A percentile compares a stretch with the other conserved stretches of the same genome.
These are phyloP conservation scores for Barnettozyma pratensis DNA, from an alignment of 805 yeast species.

Conservation along the genomic window DNA sequence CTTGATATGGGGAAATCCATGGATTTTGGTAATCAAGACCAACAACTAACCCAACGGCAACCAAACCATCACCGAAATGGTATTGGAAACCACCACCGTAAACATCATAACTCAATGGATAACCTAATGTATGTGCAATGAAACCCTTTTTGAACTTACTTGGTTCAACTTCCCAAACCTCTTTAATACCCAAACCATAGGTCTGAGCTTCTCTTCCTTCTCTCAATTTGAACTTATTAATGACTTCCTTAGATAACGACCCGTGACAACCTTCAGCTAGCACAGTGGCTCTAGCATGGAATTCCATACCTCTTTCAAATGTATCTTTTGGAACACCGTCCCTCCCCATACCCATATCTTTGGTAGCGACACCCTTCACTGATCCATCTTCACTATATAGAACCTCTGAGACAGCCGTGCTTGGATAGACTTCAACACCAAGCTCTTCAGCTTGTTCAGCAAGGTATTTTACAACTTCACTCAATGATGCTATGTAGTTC, in stretches of 20 bases:
- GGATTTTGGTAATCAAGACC: conserved; percentile 96
- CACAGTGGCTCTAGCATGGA: conserved; percentile 83
- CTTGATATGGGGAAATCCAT: conserved; percentile 91
- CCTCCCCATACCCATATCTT: conserved; percentile 81
- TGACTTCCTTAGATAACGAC: conserved; percentile 74
- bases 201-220: conserved; percentile 70
- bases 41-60: conserved; percentile 87
- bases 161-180: conserved; percentile 92
- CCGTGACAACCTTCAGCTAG: conserved; percentile 99
- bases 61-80: conserved; percentile 92
- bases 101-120: conserved; percentile 64
- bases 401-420: conserved; percentile 79
- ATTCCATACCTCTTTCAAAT: conserved; percentile 97
- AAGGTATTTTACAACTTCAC: conserved; percentile 74
- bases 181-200: conserved; percentile 93
- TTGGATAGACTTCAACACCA: conserved; percentile 92
- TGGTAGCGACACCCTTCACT: conserved; percentile 88
- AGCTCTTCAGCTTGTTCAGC: conserved; percentile 87
- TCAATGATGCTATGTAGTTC: conserved; percentile 81
- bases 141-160: conserved; percentile 75
- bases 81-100: conserved; percentile 98
- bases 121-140: conserved; percentile 86
- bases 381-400: conserved; percentile 56
- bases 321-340: conserved; percentile 70
- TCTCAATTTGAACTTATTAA: conserved; percentile 64